Evolutionary conservation across 139 green algal species (phyloP), one percentile per base, ranked within the genome.

Genomic region (Diplosphaera chodatii): DNA sequence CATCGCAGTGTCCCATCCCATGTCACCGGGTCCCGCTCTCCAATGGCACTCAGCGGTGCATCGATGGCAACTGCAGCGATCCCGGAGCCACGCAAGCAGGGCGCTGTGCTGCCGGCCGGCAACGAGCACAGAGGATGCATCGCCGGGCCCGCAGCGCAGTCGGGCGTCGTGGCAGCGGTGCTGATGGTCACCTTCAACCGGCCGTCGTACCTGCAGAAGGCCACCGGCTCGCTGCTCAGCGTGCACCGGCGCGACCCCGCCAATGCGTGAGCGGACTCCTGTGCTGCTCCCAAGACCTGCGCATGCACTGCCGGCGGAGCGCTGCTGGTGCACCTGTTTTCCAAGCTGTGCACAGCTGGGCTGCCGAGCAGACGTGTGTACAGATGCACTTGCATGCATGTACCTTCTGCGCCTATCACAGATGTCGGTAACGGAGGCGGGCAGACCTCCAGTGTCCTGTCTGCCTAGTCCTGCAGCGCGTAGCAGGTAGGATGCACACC

Each of bases 181-280:
- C 74, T 85, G 25, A 74, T 74, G 22, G 55, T 87, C 41, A 74
- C 76, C 4, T 83, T 83, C 66, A 74, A 87, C 63, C 65, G 82
- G 8, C 68, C 68, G 6, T 67, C 73, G 0, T 87, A 87, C 40
- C 63, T 87, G 41, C 40, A 77, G 62, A 62, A 64, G 28, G 67
- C 69, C 64, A 68, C 83, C 22, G 56, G 37, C 8, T 76, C 74
- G 31, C 25, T 87, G 40, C 63, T 85, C 22, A 28, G 27, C 0
- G 68, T 73, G 27, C 77, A 81, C 48, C 40, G 32, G 1, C n/a
- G 28, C 2, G 67, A 75, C 63, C 41, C 30, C 22, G 34, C 22
- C 30, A 82, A 85, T 77, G 77, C 37, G 80, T 78, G 32, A 59
- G 48, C 18, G 73, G 3, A 3, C 4, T 28, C 6, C 4, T 22